Conservation (phyloP, 345 rosid genomes). For the Mallotus nudiflorus region DNA sequence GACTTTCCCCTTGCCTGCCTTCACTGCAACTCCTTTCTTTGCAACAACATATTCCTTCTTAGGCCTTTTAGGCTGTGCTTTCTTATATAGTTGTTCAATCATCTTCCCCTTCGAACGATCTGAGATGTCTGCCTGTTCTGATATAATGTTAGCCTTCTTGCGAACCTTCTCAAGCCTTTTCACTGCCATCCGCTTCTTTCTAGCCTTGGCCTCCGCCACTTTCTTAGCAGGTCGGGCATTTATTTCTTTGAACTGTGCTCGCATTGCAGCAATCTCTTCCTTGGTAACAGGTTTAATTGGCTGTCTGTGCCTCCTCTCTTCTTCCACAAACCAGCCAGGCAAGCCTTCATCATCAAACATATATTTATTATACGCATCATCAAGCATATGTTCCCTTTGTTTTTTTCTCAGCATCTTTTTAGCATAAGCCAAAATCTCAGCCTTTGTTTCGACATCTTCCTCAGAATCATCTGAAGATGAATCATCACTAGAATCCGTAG, state of each 20-base stretch:
- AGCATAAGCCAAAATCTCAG: constrained; percentile 85
- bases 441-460: constrained; percentile 59
- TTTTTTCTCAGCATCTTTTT: constrained; percentile 95
- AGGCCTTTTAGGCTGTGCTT: constrained; percentile 66
- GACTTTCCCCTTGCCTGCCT: constrained; percentile 80
- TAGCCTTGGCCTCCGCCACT: constrained; percentile 88
- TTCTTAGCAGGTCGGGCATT: constrained; percentile 95
- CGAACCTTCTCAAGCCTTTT: constrained; percentile 83
- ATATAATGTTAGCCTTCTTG: constrained; percentile 82
- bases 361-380: constrained; percentile 78
- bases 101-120: constrained; percentile 79
- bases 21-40: constrained; percentile 86
- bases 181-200: constrained; percentile 74
- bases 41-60: constrained; percentile 82
- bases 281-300: constrained; percentile 77
- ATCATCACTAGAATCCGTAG: constrained; percentile 70
- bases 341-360: constrained; percentile 74
- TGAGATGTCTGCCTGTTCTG: constrained; percentile 71
- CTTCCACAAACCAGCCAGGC: constrained; percentile 88
- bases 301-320: constrained; percentile 76
- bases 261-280: constrained; percentile 84
- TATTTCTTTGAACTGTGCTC: constrained; percentile 86
- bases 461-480: constrained; percentile 78
- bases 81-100: constrained; percentile 86
- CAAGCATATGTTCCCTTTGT: constrained; percentile 74